phyloP scores from a whole-genome alignment of 371 early-diverging fungal species.

The Funneliformis caledonium region DNA sequence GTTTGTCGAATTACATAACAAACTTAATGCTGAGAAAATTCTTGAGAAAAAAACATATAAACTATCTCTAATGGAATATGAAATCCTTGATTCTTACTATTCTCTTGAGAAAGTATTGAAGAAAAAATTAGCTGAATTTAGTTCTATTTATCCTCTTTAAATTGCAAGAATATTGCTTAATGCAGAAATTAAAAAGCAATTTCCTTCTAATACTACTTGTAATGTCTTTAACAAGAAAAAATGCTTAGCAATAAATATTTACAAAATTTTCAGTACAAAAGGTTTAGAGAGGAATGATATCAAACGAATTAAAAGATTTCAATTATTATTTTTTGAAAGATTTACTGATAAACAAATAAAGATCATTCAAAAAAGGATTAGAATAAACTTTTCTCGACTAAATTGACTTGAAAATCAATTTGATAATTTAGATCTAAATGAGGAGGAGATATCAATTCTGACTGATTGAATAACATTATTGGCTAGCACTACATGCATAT shows the following conservation, averaged over 20 bases:
- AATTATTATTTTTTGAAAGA: neutral
- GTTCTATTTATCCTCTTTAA: neutral
- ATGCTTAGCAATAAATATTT: neutral
- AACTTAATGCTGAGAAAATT: no score
- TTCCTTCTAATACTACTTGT: neutral
- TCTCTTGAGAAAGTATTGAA: constrained; percentile 8
- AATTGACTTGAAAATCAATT: no score
- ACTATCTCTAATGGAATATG: neutral
- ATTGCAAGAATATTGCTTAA: neutral
- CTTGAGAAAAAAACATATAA: neutral
- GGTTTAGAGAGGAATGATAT: constrained; percentile 1
- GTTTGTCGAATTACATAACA: constrained; percentile 2
- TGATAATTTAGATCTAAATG: no score
- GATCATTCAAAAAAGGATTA: no score
- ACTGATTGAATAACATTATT: no score
- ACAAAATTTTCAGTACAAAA: neutral
- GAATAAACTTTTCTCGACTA: no score
- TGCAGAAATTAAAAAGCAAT: neutral
- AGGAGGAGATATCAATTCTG: no score
- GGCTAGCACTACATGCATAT: no score
- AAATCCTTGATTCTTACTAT: constrained; percentile 29
- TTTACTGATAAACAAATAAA: no score
- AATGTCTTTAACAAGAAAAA: constrained; percentile 18
- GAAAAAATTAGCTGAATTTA: neutral
- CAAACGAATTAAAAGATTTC: neutral